These are phyloP conservation scores for Cadophora gregata DNA, from an alignment of 2,329 filamentous ascomycete species.

Conservation along the genomic window DNA sequence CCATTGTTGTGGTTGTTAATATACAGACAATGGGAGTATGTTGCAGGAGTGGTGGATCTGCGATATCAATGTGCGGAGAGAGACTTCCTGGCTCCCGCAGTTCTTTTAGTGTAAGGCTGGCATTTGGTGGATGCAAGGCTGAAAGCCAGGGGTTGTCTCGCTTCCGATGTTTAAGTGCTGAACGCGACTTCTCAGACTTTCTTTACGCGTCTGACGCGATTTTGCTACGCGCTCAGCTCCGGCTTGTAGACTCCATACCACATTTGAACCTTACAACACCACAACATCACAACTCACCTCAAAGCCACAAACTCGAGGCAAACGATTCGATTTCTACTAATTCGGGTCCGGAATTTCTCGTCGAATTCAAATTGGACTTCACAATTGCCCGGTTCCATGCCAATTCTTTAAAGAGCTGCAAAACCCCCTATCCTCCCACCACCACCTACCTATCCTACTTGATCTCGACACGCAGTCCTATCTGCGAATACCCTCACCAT, in stretches of 20 bases:
- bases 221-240: background rate
- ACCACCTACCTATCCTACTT: constrained; percentile 24
- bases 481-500: constrained; percentile 49
- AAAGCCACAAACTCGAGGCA: constrained; percentile 1
- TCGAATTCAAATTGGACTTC: background rate
- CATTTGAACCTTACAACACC: constrained; percentile 9
- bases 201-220: constrained; percentile 20
- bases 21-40: background rate
- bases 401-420: constrained; percentile 42
- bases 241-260: background rate
- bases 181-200: constrained; percentile 18
- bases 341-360: background rate
- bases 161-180: constrained; percentile 22
- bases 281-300: constrained; percentile 17
- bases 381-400: constrained; percentile 4
- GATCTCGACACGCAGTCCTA: constrained; percentile 17
- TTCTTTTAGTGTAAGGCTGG: background rate
- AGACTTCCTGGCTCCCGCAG: constrained; percentile 20
- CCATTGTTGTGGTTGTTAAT: constrained; percentile 38
- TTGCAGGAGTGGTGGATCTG: background rate
- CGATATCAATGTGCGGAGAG: constrained; percentile 23
- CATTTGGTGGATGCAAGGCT: constrained; percentile 6
- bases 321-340: background rate
- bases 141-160: constrained; percentile 9
- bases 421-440: constrained; percentile 16